Evolutionary conservation across 2,329 filamentous ascomycete genomes (phyloP), one percentile per base, ranked within the genome.

Genomic region (Stagonosporopsis cucurbitacearum): DNA sequence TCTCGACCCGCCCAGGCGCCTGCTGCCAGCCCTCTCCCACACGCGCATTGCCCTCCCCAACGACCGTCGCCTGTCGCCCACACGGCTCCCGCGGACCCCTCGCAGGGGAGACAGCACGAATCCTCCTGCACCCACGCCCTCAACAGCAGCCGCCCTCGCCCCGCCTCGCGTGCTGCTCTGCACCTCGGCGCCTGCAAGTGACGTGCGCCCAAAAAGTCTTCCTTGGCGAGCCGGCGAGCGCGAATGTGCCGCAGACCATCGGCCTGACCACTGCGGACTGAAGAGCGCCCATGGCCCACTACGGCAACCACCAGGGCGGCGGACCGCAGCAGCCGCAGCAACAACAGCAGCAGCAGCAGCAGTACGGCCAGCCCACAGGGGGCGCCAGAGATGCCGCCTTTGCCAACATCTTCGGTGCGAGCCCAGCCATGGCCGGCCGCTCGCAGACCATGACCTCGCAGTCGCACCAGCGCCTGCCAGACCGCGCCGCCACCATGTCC

Each of bases 391-490:
- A 99, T 85, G 91, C 92, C 66, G 95, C 94, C 64, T 99, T 96
- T 77, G 92, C 90, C 64, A 94, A 94, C 79, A 98, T 98, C 73
- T 99, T 98, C 75, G 95, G 94, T 66, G 88, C 91, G 63, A 92
- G 91, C 62, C 92, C 92, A 42, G 86, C 72, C 58, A 68, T 74
- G 71, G 69, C 91, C 41, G 94, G 94, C 55, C 89, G 95, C 75
- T 96, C 93, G 54, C 93, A 97, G 72, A 97, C 94, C 23, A 97
- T 98, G 92, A 95, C 88, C 62, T 92, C 90, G 52, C 88, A 92
- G 62, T 84, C 88, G 28, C 78, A 81, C 56, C 86, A 85, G 79
- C 67, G 84, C 56, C 80, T 82, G 48, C 80, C 81, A 47, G 90
- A 90, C 65, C 86, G 93, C 67, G 91, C 92, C 43, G 88, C 91